Conservation (phyloP, 768 basidiomycete species). For the Lactarius hatsudake region DNA sequence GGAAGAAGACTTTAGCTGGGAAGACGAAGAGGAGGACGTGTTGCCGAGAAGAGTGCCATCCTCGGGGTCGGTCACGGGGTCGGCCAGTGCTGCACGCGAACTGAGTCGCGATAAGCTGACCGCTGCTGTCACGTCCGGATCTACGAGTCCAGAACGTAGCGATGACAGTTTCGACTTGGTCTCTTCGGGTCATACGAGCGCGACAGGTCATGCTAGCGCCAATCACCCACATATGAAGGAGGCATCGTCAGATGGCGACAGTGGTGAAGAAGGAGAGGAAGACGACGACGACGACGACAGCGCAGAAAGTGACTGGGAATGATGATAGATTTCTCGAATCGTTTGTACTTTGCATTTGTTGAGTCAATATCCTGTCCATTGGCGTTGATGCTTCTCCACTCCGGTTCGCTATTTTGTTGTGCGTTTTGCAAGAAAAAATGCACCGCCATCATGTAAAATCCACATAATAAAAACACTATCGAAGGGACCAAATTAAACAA, state of each 20-base stretch:
- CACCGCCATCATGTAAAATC: not conserved
- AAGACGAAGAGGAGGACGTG: slow-evolving; percentile 82
- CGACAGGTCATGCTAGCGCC: slow-evolving; percentile 14
- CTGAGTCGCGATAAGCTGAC: slow-evolving; percentile 13
- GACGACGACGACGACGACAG: slow-evolving; percentile 14
- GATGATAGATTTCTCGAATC: not conserved
- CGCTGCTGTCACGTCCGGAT: slow-evolving; percentile 27
- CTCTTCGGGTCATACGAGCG: slow-evolving; percentile 34
- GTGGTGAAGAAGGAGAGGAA: slow-evolving; percentile 5
- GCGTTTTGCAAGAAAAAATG: not conserved
- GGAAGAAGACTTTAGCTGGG: slow-evolving; percentile 92
- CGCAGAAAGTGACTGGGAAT: slow-evolving; percentile 34
- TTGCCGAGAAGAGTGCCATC: slow-evolving; percentile 3
- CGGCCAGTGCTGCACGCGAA: not conserved
- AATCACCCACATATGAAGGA: not conserved
- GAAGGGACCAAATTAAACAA: not conserved
- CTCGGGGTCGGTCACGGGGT: not conserved
- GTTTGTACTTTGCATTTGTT: slow-evolving; percentile 7
- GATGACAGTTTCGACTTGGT: slow-evolving; percentile 40
- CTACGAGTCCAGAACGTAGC: slow-evolving; percentile 33
- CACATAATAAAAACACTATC: not conserved
- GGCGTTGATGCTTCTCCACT: not conserved
- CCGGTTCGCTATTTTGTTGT: not conserved
- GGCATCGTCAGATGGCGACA: slow-evolving; percentile 18
- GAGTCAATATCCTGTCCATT: not conserved